Evolutionary conservation across 169 alveolate species (phyloP).

Genomic region (Eimeria praecox): DNA sequence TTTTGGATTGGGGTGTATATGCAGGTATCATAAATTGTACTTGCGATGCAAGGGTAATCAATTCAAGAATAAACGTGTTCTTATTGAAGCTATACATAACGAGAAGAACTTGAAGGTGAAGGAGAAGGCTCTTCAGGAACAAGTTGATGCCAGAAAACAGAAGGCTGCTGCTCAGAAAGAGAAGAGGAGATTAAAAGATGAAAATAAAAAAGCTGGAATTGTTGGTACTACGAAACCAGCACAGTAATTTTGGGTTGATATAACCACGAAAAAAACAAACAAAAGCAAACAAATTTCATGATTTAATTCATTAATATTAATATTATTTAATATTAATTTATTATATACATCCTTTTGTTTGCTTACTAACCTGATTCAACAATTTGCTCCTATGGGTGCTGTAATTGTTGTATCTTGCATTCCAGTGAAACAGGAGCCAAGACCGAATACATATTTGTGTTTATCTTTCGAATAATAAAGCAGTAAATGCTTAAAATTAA

Average conservation of each 20-base stretch:
- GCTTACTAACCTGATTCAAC: too few relatives aligned
- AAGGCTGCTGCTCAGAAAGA: conserved; percentile 81
- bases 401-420: too few relatives aligned
- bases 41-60: conserved; percentile 98
- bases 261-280: too few relatives aligned
- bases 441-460: too few relatives aligned
- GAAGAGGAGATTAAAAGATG: conserved; percentile 72
- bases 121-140: conserved; percentile 83
- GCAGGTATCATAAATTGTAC: conserved; percentile 97
- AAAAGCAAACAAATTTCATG: too few relatives aligned
- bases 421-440: too few relatives aligned
- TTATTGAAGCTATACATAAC: conserved; percentile 97
- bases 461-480: too few relatives aligned
- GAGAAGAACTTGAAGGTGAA: conserved; percentile 76
- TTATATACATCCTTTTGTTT: too few relatives aligned
- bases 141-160: conserved; percentile 79
- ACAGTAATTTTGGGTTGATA: conserved; percentile 1
- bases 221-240: conserved; percentile 27
- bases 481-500: too few relatives aligned
- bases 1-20: background rate
- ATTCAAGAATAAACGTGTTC: conserved; percentile 98
- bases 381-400: too few relatives aligned
- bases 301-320: too few relatives aligned
- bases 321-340: too few relatives aligned
- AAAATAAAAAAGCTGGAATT: conserved; percentile 31